Conservation (phyloP, 306 rosid genomes). For the Vigna hirtella region DNA sequence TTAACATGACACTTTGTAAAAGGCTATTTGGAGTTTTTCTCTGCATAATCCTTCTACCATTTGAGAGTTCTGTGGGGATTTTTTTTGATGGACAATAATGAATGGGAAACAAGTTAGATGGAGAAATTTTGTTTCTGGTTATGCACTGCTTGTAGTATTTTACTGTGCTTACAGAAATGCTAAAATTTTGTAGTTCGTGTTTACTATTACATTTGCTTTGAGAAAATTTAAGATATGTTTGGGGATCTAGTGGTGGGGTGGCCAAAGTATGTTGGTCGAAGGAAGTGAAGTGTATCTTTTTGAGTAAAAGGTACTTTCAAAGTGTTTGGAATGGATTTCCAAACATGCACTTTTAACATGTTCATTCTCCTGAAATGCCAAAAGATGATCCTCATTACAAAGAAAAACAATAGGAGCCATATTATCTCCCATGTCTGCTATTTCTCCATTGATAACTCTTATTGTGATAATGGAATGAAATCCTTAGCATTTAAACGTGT, state of each 20-base stretch:
- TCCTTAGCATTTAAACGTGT: not conserved
- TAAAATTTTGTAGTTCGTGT: not conserved
- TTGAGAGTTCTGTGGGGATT: not conserved
- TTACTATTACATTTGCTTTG: not conserved
- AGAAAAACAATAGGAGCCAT: not conserved
- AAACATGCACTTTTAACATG: not conserved
- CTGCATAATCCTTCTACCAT: constrained; percentile 1
- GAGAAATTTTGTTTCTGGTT: not conserved
- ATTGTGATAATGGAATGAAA: constrained; percentile 24
- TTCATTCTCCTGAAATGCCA: not conserved
- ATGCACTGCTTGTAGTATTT: not conserved
- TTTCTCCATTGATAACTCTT: constrained; percentile 3
- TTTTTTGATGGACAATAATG: not conserved
- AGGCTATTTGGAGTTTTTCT: not conserved
- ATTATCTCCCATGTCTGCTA: not conserved
- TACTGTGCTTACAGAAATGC: not conserved
- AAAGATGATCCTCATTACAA: constrained; percentile 15
- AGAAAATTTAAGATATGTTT: not conserved
- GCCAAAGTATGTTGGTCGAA: too few species aligned
- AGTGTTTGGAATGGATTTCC: too few species aligned
- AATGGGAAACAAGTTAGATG: constrained; percentile 2
- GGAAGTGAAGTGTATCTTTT: too few species aligned
- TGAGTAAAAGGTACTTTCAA: too few species aligned
- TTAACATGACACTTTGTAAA: not conserved
- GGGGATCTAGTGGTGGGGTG: too few species aligned